Percentiles rank a stretch among this genome's conserved stretches.
phyloP scores from a whole-genome alignment of 2,329 filamentous ascomycete genomes.

The Epichloe baconii region DNA sequence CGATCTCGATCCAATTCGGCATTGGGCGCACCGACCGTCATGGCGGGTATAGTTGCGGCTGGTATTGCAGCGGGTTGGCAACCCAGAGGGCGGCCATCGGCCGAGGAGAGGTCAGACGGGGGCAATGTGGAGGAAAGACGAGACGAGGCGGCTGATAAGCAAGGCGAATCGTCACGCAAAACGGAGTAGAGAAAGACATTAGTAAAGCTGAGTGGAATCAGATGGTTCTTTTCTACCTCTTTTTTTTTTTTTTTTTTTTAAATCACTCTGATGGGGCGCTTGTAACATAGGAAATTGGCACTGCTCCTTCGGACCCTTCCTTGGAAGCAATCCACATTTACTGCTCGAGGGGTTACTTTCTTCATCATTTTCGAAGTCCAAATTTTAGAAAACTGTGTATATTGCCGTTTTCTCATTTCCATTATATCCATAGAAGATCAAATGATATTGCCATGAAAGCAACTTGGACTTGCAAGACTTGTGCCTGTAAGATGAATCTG shows the following conservation, averaged over 20 bases:
- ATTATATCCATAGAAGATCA: background rate
- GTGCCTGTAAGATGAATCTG: too few species aligned
- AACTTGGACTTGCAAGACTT: too few species aligned
- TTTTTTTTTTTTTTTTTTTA: too few species aligned
- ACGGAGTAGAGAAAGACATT: slow-evolving; percentile 9
- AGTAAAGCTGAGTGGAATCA: background rate
- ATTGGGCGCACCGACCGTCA: slow-evolving; percentile 61
- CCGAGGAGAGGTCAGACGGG: slow-evolving; percentile 13
- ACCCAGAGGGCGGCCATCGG: slow-evolving; percentile 41
- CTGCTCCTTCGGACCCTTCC: background rate
- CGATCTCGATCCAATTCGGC: slow-evolving; percentile 56
- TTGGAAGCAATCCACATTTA: background rate
- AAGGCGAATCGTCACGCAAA: slow-evolving; percentile 14
- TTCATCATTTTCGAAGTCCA: background rate
- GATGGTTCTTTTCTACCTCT: background rate
- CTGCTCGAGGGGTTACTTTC: background rate
- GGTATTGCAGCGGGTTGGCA: slow-evolving; percentile 68
- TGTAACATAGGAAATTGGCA: background rate
- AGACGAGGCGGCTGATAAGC: slow-evolving; percentile 3
- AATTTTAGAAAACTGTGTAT: background rate
- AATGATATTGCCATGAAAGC: background rate
- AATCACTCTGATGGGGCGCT: background rate
- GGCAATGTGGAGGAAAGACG: slow-evolving; percentile 6
- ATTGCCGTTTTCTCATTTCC: background rate
- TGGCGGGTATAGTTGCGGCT: slow-evolving; percentile 72